Conservation (phyloP, 371 early-diverging fungal species). For the Smittium mucronatum region DNA sequence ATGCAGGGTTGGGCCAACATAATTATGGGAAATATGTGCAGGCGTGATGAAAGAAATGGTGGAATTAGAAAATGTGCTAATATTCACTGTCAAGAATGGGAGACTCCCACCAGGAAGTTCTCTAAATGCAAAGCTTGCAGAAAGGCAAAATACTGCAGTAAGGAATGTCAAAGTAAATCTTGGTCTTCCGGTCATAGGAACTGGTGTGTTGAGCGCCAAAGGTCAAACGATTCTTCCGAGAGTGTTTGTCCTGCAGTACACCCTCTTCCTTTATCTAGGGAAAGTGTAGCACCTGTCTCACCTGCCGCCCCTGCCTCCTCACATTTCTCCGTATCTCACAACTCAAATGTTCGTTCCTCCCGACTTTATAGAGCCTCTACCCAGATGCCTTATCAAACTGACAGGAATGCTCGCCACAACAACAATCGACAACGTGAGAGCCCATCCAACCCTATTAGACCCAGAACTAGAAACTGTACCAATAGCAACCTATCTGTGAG, state of each 20-base stretch:
- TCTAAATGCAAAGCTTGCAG: conserved; percentile 68
- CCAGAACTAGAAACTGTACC: background rate
- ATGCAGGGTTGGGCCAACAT: conserved; percentile 67
- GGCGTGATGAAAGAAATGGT: conserved; percentile 55
- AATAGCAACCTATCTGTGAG: background rate
- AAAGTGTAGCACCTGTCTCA: conserved; percentile 9
- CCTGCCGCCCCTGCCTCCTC: conserved; percentile 8
- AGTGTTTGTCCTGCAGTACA: conserved; percentile 6
- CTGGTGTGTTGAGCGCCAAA: conserved; percentile 59
- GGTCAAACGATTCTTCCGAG: conserved; percentile 13
- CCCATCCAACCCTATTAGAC: background rate
- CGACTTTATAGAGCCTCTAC: conserved; percentile 28
- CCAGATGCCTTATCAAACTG: conserved; percentile 23
- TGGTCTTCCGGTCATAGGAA: conserved; percentile 67
- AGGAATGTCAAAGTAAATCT: conserved; percentile 55
- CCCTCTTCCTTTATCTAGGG: conserved; percentile 9
- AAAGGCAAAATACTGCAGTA: conserved; percentile 67
- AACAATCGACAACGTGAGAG: too few species aligned
- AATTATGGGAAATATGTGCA: conserved; percentile 68
- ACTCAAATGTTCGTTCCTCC: conserved; percentile 21
- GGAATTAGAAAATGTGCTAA: conserved; percentile 62
- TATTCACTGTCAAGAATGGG: conserved; percentile 64
- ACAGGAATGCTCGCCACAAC: conserved; percentile 14
- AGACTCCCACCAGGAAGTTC: conserved; percentile 58
- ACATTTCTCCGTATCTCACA: conserved; percentile 4